Evolutionary conservation across 2,329 filamentous ascomycete genomes (phyloP), one percentile per base, ranked within the genome.

Genomic region (Cordyceps pruinosa): DNA sequence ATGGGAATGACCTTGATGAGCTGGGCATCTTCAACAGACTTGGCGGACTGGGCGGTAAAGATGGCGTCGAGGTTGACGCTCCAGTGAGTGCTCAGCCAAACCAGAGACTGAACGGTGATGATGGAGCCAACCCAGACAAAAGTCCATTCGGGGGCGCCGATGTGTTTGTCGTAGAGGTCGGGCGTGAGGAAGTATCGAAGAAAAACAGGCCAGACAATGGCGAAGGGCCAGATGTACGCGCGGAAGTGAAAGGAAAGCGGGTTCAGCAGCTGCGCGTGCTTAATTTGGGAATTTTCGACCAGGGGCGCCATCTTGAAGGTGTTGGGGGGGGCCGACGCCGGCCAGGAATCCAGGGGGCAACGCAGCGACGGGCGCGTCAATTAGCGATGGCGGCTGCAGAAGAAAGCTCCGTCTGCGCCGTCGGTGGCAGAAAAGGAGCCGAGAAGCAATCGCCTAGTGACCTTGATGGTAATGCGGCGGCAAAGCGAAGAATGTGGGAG

Each of bases 51-150:
- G 1, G 92, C 84, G 13, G 89, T 97, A 72, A 97, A 96, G 60
- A 86, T 74, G 23, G 87, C 88, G 68, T 86, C 84, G 61, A 97
- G 77, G 69, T 92, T 86, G 70, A 99, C 90, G 69, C 90, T 97
- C 94, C 94, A 99, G 76, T 97, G 90, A 47, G 94, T 99, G 76
- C 89, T 93, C 61, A 99, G 81, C 93, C 94, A 99, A 65, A 91
- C 76, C 62, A 99, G 81, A 62, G 89, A 86, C 77, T 99, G 95
- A 57, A 88, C 68, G 12, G 92, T 96, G 70, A 95, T 80, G 69
- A 99, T 97, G 64, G 85, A 81, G 66, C 89, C 93, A 63, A 88
- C 83, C 86, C 90, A 99, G 61, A 99, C 90, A 70, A 96, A 96
- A 1, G 95, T 97, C 93, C 94, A 99, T 79, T 99, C 94, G 65